Evolutionary conservation across 257 asterid species (phyloP), one percentile per base, ranked within the genome.

Genomic region (Oldenlandia corymbosa): DNA sequence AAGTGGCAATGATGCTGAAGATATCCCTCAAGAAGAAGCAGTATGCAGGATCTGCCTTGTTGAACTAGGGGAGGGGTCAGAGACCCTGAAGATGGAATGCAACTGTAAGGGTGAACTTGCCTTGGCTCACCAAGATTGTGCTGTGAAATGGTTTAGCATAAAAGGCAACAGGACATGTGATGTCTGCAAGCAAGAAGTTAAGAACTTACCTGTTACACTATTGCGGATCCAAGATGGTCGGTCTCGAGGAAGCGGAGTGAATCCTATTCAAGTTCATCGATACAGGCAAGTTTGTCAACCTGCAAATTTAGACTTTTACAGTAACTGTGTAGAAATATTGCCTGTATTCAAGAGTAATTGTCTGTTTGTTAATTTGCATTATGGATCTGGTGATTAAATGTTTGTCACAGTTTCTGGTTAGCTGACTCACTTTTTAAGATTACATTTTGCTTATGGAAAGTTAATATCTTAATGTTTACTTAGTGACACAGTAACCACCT

Each of bases 101-200:
- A 73, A 88, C 76, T 92, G 97, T 69, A 92, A 83, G 80, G 98
- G 98, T 16, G 98, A 92, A 73, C 97, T 92, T 56, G 98, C 95
- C 59, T 76, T 92, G 58, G 97, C 97, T 63, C 98, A 92, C 82
- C 83, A 87, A 51, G 95, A 85, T 73, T 91, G 98, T 70, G 98
- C 95, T 16, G 70, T 91, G 28, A 91, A 88, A 71, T 91, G 98
- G 98, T 92, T 92, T 72, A 92, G 89, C 80, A 86, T 92, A 75
- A 92, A 89, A 76, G 97, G 98, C 43, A 92, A 86, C 83, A 92
- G 82, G 74, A 88, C 83, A 67, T 92, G 98, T 71, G 98, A 92
- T 65, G 83, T 92, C 65, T 92, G 98, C 85, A 82, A 74, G 74
- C 78, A 85, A 79, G 98, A 92, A 71, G 98, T 92, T 60, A 80